phyloP scores from a whole-genome alignment of 176 grass and related monocot genomes.

The Neostapfia colusana region DNA sequence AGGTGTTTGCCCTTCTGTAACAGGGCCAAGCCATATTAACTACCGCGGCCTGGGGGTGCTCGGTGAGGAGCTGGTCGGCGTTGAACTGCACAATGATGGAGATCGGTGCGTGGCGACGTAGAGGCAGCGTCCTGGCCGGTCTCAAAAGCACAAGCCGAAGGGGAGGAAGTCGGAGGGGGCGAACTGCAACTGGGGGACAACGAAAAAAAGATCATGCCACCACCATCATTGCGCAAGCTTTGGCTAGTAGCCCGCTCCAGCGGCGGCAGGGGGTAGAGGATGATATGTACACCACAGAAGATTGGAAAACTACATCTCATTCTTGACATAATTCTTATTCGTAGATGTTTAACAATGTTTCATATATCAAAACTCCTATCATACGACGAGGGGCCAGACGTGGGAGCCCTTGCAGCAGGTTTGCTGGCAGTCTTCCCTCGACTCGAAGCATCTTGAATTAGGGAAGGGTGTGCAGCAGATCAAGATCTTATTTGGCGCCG shows the following conservation, averaged over 20 bases:
- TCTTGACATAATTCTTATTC: not conserved
- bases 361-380: not conserved
- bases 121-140: no score
- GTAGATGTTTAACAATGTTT: not conserved
- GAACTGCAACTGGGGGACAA: no score
- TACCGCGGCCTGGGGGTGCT: no score
- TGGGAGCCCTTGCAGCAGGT: not conserved
- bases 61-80: constrained; percentile 96
- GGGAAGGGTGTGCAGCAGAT: not conserved
- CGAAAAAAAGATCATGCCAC: no score
- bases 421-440: not conserved
- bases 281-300: not conserved
- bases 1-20: no score
- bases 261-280: no score
- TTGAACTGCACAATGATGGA: constrained; percentile 56
- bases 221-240: no score
- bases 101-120: no score
- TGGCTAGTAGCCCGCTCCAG: no score
- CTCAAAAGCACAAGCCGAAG: no score
- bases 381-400: not conserved
- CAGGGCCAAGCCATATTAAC: no score
- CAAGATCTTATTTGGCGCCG: not conserved
- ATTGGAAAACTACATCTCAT: not conserved
- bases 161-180: no score
- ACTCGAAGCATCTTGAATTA: not conserved